These are phyloP conservation scores for Talaromyces thailandensis DNA, from an alignment of 495 filamentous ascomycete species.

Conservation along the genomic window DNA sequence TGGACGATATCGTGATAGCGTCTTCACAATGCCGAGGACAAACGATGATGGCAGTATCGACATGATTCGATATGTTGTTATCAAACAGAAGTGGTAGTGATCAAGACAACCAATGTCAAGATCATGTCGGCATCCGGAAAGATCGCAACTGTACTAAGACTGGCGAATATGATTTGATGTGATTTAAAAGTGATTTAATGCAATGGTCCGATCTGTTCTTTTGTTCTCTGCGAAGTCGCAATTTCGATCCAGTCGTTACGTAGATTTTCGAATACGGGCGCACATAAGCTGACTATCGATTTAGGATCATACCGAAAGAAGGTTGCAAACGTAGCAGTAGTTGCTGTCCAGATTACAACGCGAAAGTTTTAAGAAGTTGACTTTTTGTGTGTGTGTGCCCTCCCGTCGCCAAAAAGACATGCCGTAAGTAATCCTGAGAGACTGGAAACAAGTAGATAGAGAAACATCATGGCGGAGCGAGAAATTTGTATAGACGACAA, in stretches of 20 bases:
- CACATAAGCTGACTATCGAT: constrained; percentile 30
- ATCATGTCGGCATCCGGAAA: background rate
- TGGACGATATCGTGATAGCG: background rate
- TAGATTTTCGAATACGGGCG: constrained; percentile 30
- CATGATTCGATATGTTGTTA: background rate
- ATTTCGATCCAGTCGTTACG: constrained; percentile 39
- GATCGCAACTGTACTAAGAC: background rate
- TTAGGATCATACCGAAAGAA: constrained; percentile 25
- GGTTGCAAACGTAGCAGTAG: constrained; percentile 31
- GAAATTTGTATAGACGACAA: constrained; percentile 5
- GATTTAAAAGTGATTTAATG: constrained; percentile 1
- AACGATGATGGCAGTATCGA: background rate
- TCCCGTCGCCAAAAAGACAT: constrained; percentile 21
- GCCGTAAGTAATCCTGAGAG: constrained; percentile 32
- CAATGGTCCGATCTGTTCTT: background rate
- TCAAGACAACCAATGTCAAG: background rate
- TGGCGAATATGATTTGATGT: background rate
- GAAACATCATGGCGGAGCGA: constrained; percentile 7
- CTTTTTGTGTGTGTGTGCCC: constrained; percentile 33
- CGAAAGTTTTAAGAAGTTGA: constrained; percentile 22
- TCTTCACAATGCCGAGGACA: background rate
- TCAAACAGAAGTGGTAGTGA: background rate
- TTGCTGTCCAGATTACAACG: constrained; percentile 45
- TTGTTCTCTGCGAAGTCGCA: constrained; percentile 6
- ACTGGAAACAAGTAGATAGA: constrained; percentile 23